phyloP scores from a whole-genome alignment of 2,329 filamentous ascomycete species.

The Colletotrichum spaethianum region DNA sequence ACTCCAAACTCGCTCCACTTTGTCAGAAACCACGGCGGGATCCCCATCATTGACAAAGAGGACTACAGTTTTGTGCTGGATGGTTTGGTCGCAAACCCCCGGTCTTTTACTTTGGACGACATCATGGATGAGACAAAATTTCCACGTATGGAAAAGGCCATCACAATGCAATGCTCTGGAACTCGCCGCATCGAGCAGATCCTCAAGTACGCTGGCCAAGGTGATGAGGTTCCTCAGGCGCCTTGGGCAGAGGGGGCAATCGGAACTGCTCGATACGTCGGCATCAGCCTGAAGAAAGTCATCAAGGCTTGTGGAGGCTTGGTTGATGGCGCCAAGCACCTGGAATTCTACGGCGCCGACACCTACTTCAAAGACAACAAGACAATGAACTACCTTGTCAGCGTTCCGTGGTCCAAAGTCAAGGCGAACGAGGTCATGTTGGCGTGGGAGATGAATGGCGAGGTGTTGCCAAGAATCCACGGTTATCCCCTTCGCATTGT shows the following conservation, averaged over 20 bases:
- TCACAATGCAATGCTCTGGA: slow-evolving; percentile 78
- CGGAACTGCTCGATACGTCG: slow-evolving; percentile 73
- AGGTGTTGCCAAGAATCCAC: slow-evolving; percentile 75
- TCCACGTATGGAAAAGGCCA: slow-evolving; percentile 69
- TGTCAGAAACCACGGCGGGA: slow-evolving; percentile 80
- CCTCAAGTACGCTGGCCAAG: slow-evolving; percentile 74
- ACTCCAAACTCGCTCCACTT: slow-evolving; percentile 74
- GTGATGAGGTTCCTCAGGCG: slow-evolving; percentile 71
- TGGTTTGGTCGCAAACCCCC: slow-evolving; percentile 72
- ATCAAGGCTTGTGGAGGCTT: slow-evolving; percentile 80
- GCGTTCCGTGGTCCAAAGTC: slow-evolving; percentile 77
- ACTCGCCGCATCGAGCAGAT: slow-evolving; percentile 81
- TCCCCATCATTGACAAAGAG: slow-evolving; percentile 74
- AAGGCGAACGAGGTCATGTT: slow-evolving; percentile 77
- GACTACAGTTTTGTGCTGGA: slow-evolving; percentile 69
- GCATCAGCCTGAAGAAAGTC: slow-evolving; percentile 77
- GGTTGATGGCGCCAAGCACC: slow-evolving; percentile 66
- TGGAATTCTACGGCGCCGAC: slow-evolving; percentile 79
- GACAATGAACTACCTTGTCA: slow-evolving; percentile 77
- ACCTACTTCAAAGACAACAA: slow-evolving; percentile 80
- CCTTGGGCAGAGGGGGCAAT: slow-evolving; percentile 79
- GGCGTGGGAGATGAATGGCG: slow-evolving; percentile 80
- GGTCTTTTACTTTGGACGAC: slow-evolving; percentile 70
- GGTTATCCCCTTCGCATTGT: slow-evolving; percentile 75
- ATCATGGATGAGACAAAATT: slow-evolving; percentile 73